phyloP scores from a whole-genome alignment of 1,284 basidiomycete species.

The Cystobasidium pallidum region DNA sequence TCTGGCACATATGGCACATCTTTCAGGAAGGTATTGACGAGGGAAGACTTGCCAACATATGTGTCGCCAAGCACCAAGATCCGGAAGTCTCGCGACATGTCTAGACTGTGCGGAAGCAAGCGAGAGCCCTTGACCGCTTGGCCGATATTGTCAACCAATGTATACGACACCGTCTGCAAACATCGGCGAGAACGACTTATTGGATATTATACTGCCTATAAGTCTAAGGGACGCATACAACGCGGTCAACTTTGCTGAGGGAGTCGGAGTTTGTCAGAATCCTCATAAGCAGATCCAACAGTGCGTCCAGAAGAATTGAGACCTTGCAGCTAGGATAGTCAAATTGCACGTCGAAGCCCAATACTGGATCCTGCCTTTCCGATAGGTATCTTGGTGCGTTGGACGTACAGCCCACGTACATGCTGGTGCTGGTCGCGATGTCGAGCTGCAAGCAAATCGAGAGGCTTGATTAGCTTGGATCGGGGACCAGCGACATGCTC shows the following conservation, averaged over 20 bases:
- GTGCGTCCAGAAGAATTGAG: slow-evolving; percentile 14
- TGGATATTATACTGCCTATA: not conserved
- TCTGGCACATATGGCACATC: slow-evolving; percentile 19
- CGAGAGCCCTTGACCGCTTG: too few relatives aligned
- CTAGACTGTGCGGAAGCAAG: not conserved
- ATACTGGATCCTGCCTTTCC: not conserved
- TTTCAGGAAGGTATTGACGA: slow-evolving; percentile 41
- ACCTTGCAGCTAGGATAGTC: slow-evolving; percentile 6
- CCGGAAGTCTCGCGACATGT: slow-evolving; percentile 31
- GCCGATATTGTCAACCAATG: not conserved
- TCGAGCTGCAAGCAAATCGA: not conserved
- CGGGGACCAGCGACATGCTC: too few relatives aligned
- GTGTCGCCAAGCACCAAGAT: slow-evolving; percentile 33
- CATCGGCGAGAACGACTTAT: not conserved
- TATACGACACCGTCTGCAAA: not conserved
- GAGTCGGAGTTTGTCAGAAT: slow-evolving; percentile 7
- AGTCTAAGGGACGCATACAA: not conserved
- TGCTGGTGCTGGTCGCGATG: not conserved
- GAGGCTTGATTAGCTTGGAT: too few relatives aligned
- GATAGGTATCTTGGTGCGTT: not conserved
- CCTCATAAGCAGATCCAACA: slow-evolving; percentile 21
- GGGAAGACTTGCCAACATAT: slow-evolving; percentile 27
- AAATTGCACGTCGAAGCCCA: not conserved
- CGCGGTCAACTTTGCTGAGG: too few relatives aligned
- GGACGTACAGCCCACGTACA: not conserved